These are phyloP conservation scores for Picea abies DNA, from an alignment of 83 land plant species.

Conservation along the genomic window DNA sequence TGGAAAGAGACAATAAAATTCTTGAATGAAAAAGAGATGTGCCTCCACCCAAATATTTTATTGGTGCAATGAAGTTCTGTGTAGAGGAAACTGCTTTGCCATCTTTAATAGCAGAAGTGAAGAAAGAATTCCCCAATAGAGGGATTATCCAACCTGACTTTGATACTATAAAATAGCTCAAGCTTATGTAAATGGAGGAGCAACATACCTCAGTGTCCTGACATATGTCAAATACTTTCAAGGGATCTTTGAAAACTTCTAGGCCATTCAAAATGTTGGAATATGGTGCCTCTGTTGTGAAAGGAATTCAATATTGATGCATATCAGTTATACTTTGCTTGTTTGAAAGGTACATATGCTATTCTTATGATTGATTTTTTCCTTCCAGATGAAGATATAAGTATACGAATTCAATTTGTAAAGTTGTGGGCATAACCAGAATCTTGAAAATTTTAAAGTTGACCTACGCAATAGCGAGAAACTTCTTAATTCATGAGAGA, in stretches of 20 bases:
- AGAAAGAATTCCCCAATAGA: constrained; percentile 62
- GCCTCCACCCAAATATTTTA: constrained; percentile 47
- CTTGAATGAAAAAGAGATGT: constrained; percentile 3
- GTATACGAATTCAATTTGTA: constrained; percentile 40
- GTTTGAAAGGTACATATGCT: constrained; percentile 53
- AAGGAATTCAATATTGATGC: constrained; percentile 59
- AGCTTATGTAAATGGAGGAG: constrained; percentile 50
- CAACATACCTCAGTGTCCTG: constrained; percentile 56
- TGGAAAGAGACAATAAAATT: too few species aligned
- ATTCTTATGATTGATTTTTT: constrained; percentile 54
- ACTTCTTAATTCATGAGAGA: too few species aligned
- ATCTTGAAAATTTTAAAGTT: too few species aligned
- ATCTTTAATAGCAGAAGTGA: constrained; percentile 64
- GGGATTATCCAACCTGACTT: constrained; percentile 59
- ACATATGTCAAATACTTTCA: constrained; percentile 49
- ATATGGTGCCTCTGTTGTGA: constrained; percentile 47
- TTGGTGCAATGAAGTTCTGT: constrained; percentile 42
- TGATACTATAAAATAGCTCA: constrained; percentile 58
- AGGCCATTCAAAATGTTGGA: constrained; percentile 43
- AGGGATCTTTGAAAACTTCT: constrained; percentile 47
- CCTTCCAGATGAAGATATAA: constrained; percentile 46
- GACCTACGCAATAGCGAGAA: too few species aligned
- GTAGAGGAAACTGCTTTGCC: constrained; percentile 45
- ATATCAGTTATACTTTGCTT: constrained; percentile 52
- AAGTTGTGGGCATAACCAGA: constrained; percentile 28